Conservation (phyloP, 2,329 filamentous ascomycete genomes). For the Ustulina deusta region DNA sequence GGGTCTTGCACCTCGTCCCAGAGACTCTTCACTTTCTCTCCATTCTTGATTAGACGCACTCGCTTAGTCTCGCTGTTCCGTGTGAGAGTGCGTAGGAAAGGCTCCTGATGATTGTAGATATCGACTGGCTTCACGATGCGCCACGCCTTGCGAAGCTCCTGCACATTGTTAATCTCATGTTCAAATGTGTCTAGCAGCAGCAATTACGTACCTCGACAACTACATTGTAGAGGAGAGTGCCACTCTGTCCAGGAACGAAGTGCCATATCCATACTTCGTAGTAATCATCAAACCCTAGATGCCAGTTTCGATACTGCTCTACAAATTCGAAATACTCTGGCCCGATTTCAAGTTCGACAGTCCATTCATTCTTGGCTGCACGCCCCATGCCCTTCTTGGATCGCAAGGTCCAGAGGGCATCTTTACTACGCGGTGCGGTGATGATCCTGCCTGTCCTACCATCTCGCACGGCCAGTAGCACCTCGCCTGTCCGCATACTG, state of each 20-base stretch:
- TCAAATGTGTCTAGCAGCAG: neutral
- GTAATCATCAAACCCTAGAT: constrained; percentile 47
- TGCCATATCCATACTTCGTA: constrained; percentile 52
- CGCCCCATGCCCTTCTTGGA: constrained; percentile 44
- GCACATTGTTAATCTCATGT: constrained; percentile 23
- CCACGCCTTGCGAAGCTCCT: constrained; percentile 49
- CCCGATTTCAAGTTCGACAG: constrained; percentile 42
- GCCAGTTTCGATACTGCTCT: constrained; percentile 44
- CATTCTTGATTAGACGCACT: constrained; percentile 46
- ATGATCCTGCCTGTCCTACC: constrained; percentile 49
- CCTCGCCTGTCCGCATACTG: constrained; percentile 46
- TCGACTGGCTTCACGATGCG: constrained; percentile 44
- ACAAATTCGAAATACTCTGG: constrained; percentile 44
- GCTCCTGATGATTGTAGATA: constrained; percentile 45
- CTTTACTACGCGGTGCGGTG: constrained; percentile 41
- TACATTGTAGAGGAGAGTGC: constrained; percentile 41
- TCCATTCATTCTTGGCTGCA: constrained; percentile 46
- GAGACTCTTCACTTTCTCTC: constrained; percentile 44
- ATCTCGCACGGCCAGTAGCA: constrained; percentile 48
- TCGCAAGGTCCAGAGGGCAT: constrained; percentile 47
- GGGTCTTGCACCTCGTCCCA: constrained; percentile 45
- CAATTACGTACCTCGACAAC: constrained; percentile 38
- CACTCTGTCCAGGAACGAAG: constrained; percentile 42
- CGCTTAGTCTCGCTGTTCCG: constrained; percentile 45
- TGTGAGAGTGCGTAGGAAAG: constrained; percentile 45